Conservation (phyloP, 257 asterid genomes). For the Solanum piurae region DNA sequence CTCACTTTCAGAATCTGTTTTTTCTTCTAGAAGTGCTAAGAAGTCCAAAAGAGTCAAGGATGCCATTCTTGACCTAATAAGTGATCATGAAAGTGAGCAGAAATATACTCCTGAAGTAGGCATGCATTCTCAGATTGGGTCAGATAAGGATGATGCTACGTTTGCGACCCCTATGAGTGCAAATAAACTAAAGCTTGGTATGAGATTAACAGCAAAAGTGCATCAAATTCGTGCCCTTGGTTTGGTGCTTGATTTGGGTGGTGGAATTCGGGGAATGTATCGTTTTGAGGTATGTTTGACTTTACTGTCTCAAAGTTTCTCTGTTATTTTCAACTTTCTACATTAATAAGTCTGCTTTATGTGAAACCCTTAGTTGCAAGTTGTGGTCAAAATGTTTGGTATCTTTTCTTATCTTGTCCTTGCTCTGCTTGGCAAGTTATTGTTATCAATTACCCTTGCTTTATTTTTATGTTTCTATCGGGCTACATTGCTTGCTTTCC, state of each 20-base stretch:
- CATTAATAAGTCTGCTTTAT: neutral
- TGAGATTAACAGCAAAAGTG: slow-evolving; percentile 60
- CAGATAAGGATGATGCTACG: slow-evolving; percentile 13
- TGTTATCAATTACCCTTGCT: neutral
- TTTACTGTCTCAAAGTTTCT: neutral
- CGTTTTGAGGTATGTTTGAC: slow-evolving; percentile 61
- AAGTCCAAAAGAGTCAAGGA: neutral
- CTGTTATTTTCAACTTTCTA: neutral
- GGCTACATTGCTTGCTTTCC: neutral
- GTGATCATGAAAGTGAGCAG: slow-evolving; percentile 5
- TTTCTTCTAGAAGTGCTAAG: slow-evolving; percentile 1
- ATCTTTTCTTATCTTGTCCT: neutral
- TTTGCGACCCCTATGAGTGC: slow-evolving; percentile 30
- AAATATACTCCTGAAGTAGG: neutral
- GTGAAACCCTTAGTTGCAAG: neutral
- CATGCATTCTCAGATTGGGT: neutral
- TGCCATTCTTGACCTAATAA: neutral
- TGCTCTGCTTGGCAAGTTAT: neutral
- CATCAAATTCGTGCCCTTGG: slow-evolving; percentile 78
- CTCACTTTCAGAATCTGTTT: neutral
- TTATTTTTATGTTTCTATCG: neutral
- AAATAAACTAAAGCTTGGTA: slow-evolving; percentile 64
- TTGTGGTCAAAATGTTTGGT: neutral
- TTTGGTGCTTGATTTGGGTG: slow-evolving; percentile 84
- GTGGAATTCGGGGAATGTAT: slow-evolving; percentile 71